phyloP scores from a whole-genome alignment of 257 asterid genomes.

The Cynanchum wilfordii region DNA sequence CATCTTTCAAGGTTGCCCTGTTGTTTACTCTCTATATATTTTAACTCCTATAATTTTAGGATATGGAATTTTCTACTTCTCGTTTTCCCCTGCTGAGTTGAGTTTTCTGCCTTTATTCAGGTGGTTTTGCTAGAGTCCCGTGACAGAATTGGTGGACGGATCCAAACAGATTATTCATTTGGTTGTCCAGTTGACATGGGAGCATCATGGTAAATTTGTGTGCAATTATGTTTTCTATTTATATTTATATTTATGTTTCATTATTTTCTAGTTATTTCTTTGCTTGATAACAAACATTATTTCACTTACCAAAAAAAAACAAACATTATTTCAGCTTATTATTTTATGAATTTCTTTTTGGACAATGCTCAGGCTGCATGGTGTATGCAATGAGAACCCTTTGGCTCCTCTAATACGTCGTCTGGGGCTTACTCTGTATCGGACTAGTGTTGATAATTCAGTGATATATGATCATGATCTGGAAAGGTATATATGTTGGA shows the following conservation, averaged over 20 bases:
- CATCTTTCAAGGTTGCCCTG: conserved; percentile 68
- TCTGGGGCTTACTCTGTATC: conserved; percentile 78
- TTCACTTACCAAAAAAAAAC: too few species aligned
- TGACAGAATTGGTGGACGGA: conserved; percentile 93
- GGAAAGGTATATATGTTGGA: conserved; percentile 59
- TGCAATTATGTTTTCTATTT: not conserved
- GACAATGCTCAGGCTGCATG: conserved; percentile 70
- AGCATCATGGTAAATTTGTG: conserved; percentile 76
- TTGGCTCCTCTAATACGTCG: conserved; percentile 87
- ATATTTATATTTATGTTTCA: not conserved
- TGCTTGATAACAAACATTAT: not conserved
- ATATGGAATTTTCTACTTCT: not conserved
- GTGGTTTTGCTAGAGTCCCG: conserved; percentile 87
- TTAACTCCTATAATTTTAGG: not conserved
- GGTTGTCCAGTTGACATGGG: conserved; percentile 99
- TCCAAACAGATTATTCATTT: conserved; percentile 85
- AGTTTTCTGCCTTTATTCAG: conserved; percentile 30
- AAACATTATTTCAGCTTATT: conserved; percentile 5
- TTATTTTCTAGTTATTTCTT: not conserved
- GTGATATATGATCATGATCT: conserved; percentile 92
- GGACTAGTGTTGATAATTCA: conserved; percentile 96
- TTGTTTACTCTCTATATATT: not conserved
- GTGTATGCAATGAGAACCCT: conserved; percentile 98
- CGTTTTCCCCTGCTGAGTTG: conserved; percentile 13
- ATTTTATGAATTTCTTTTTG: conserved; percentile 7